phyloP scores from a whole-genome alignment of 2,329 filamentous ascomycete genomes.

The Pseudonectria foliicola region DNA sequence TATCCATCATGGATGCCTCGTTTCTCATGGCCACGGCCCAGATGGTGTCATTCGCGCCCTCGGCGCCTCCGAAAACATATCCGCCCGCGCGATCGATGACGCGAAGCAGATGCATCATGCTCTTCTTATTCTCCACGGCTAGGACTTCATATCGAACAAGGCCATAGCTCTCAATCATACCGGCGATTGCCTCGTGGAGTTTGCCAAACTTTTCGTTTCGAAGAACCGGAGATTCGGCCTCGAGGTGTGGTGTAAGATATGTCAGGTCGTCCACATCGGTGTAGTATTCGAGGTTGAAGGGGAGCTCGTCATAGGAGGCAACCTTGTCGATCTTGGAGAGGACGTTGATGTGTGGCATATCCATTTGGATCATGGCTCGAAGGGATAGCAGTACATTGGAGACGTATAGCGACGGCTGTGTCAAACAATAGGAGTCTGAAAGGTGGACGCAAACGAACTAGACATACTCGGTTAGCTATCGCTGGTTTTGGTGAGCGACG shows the following conservation, averaged over 20 bases:
- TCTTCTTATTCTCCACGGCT: constrained; percentile 92
- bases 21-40: constrained; percentile 93
- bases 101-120: constrained; percentile 86
- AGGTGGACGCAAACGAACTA: constrained; percentile 91
- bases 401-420: constrained; percentile 88
- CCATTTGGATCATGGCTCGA: constrained; percentile 96
- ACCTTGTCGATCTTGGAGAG: constrained; percentile 98
- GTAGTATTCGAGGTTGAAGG: constrained; percentile 95
- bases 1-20: constrained; percentile 67
- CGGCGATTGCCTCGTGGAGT: constrained; percentile 79
- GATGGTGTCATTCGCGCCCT: constrained; percentile 91
- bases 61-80: constrained; percentile 84
- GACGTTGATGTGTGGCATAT: constrained; percentile 91
- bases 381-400: constrained; percentile 89
- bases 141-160: constrained; percentile 89
- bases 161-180: constrained; percentile 81
- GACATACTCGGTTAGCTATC: constrained; percentile 10
- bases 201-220: constrained; percentile 70
- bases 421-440: constrained; percentile 89
- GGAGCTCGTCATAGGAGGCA: constrained; percentile 72
- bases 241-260: constrained; percentile 74
- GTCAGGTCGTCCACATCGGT: constrained; percentile 92
- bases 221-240: constrained; percentile 66
- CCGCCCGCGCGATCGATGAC: constrained; percentile 89
- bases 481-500: not conserved